Conservation (phyloP, 2,329 filamentous ascomycete genomes). For the Leptodontidium sp. region DNA sequence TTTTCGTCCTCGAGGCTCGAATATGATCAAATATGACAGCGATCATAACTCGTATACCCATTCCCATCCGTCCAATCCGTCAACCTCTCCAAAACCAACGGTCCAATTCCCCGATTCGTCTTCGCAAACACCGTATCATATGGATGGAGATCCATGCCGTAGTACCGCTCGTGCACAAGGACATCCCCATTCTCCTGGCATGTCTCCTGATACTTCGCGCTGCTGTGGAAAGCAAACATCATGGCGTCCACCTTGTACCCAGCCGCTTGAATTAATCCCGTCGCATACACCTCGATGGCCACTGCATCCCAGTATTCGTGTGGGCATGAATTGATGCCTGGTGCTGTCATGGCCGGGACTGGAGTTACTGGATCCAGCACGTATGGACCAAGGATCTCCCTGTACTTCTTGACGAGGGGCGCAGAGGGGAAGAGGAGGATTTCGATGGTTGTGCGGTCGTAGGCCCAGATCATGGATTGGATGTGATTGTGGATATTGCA, state of each 20-base stretch:
- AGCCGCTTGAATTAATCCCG: constrained; percentile 34
- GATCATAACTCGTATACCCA: constrained; percentile 42
- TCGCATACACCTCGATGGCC: constrained; percentile 38
- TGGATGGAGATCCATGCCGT: constrained; percentile 42
- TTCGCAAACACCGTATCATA: constrained; percentile 44
- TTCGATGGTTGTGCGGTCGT: constrained; percentile 39
- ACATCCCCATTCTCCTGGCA: constrained; percentile 32
- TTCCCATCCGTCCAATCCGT: constrained; percentile 39
- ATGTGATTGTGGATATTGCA: constrained; percentile 38
- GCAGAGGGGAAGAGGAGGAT: constrained; percentile 38
- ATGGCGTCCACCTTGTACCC: constrained; percentile 41
- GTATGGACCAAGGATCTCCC: constrained; percentile 13
- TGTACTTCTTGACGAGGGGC: constrained; percentile 17
- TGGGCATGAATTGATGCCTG: constrained; percentile 24
- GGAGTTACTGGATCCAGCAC: not conserved
- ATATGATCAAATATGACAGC: constrained; percentile 52
- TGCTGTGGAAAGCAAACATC: constrained; percentile 38
- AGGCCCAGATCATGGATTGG: constrained; percentile 45
- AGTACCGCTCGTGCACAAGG: constrained; percentile 34
- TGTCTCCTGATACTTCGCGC: constrained; percentile 21
- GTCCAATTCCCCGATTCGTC: constrained; percentile 38
- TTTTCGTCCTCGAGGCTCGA: not conserved
- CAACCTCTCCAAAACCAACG: constrained; percentile 31
- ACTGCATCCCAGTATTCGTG: constrained; percentile 37
- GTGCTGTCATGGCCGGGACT: constrained; percentile 19